Evolutionary conservation across 202 grass and related monocot species (phyloP), one percentile per base, ranked within the genome.

Genomic region (Zoysia matrella): DNA sequence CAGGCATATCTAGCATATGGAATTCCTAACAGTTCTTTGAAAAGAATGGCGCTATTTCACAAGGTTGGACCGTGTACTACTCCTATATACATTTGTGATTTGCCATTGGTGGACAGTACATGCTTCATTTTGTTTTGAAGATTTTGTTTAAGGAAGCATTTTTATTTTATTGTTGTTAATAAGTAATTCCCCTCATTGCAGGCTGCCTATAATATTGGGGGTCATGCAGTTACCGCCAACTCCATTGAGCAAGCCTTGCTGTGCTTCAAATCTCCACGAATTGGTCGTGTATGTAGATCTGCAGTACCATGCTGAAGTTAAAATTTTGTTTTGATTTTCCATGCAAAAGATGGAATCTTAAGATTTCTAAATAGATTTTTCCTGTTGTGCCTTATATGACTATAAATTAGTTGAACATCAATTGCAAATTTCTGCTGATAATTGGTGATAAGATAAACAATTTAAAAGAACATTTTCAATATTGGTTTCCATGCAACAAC

Each of bases 131-230:
- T 76, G 42, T 52, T 77, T 63, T 6, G 1, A 63, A 30, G 0
- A 3, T 60, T 2, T 2, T 60, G 22, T 30, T 22, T 0, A 60
- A 8, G 6, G 7, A 0, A 9, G 7, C 40, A 58, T 70, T 10
- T 16, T 22, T 13, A 1, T 5, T 52, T 40, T 14, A n/a, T 60
- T 57, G 3, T 53, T 62, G 11, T 8, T 90, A 14, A 65, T 42
- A 74, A 70, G 68, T 77, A 43, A 67, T 30, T 87, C n/a, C 14
- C 64, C 16, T 48, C 82, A 36, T 63, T 73, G 10, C 86, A 95
- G 96, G 96, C 96, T 73, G 96, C 96, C 55, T 98, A 98, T 74
- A 98, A 95, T 64, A 86, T 95, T 52, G 96, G 89, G 77, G 92
- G 92, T 1, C 87, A 92, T 83, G 76, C 87, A 11, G 84, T 98